These are phyloP conservation scores for Colletotrichum sp. DNA, from an alignment of 2,329 filamentous ascomycete species.

Conservation along the genomic window DNA sequence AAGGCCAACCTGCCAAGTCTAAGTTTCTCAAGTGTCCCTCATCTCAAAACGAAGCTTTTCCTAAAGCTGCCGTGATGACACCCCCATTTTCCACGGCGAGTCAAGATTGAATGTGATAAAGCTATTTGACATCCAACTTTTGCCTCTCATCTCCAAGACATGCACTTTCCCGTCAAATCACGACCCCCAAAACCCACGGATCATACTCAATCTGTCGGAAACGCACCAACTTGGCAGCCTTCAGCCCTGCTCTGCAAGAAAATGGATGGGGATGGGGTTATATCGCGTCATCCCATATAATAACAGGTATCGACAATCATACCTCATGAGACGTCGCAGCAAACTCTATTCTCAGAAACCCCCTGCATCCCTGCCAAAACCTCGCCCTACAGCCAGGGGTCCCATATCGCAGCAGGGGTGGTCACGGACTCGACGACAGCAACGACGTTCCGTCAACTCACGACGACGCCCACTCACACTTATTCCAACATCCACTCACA, in stretches of 20 bases:
- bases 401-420: neutral
- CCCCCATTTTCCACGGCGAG: neutral
- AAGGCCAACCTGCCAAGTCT: neutral
- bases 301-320: constrained; percentile 2
- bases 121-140: neutral
- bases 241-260: neutral
- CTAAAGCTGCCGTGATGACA: neutral
- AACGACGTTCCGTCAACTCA: neutral
- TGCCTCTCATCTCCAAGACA: neutral
- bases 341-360: neutral
- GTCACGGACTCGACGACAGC: neutral
- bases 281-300: neutral
- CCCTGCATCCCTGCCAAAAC: neutral
- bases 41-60: neutral
- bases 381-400: neutral
- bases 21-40: neutral
- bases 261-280: neutral
- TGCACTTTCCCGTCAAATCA: neutral
- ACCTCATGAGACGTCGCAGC: constrained; percentile 18
- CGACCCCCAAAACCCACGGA: neutral
- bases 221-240: neutral
- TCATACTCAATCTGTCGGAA: neutral
- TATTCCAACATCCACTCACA: neutral
- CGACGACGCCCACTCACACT: neutral
- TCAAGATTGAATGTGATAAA: neutral